phyloP scores from a whole-genome alignment of 345 rosid genomes.

The Lenwebbia sp. region DNA sequence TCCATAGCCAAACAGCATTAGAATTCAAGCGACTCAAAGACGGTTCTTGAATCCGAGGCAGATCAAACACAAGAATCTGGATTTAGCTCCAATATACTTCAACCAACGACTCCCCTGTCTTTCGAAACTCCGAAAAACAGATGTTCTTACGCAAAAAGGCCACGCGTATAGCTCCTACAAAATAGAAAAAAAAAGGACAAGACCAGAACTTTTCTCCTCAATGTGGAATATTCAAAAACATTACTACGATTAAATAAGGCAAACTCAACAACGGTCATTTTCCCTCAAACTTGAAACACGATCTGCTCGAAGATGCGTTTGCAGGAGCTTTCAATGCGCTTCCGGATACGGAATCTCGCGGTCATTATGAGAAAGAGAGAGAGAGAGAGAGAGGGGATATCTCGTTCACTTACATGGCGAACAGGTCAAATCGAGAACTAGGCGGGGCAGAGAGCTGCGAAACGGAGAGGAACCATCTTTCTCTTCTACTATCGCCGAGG shows the following conservation, averaged over 20 bases:
- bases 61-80: neutral
- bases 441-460: neutral
- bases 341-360: neutral
- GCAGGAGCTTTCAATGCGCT: neutral
- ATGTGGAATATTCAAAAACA: neutral
- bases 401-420: neutral
- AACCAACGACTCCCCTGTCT: neutral
- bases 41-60: neutral
- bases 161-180: neutral
- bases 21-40: slow-evolving; percentile 10
- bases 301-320: neutral
- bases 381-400: neutral
- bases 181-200: neutral
- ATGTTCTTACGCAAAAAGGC: neutral
- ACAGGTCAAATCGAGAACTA: neutral
- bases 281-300: neutral
- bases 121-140: neutral
- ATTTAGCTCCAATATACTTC: neutral
- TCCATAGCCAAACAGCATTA: slow-evolving; percentile 31
- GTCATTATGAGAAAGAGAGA: rapidly evolving
- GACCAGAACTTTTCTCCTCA: neutral
- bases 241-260: neutral
- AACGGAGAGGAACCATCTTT: neutral
- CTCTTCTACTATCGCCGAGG: neutral
- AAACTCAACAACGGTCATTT: neutral